Evolutionary conservation across 345 rosid species (phyloP), one percentile per base, ranked within the genome.

Genomic region (Luvunga scandens): DNA sequence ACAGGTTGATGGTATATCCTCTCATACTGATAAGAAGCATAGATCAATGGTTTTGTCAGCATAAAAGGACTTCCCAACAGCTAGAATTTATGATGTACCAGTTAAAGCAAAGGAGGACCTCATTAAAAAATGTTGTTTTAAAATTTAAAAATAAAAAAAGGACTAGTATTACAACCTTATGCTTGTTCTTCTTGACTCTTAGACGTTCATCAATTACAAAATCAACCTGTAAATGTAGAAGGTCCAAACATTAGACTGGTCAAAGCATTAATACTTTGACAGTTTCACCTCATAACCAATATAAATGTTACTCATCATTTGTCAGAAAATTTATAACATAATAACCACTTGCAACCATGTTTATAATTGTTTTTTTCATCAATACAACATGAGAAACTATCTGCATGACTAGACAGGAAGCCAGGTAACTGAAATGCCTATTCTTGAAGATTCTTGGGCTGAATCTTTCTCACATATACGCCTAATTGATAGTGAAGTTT

Each of bases 201-300:
- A 93, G 80, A 16, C 98, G 97, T 83, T 95, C 99, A 82, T 93
- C 97, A 64, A 90, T 87, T 77, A 92, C 94, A 86, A 93, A 95
- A 31, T 91, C 79, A 72, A 95, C 92, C 99, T 95, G 89, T 79
- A 78, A 61, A 71, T 53, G 66, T 22, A 69, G 18, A n/a, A 38
- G 64, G 39, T 59, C 31, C 66, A 16, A 33, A 55, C 42, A 57
- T 64, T 16, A 60, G 10, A 21, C n/a, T 34, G 50, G 75, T 77
- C 68, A 64, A 50, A 42, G 45, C 65, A 31, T 53, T 60, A 0
- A 45, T 45, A 1, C 50, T 45, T 45, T 18, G 0, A 72, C 34
- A 55, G 12, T 24, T 24, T 21, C 53, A 75, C 10, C 2, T 6
- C 9, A 9, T 19, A 27, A 56, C 30, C 50, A 72, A 53, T 56